Conservation (phyloP, 2,329 filamentous ascomycete genomes). For the Metarhizium sp. region DNA sequence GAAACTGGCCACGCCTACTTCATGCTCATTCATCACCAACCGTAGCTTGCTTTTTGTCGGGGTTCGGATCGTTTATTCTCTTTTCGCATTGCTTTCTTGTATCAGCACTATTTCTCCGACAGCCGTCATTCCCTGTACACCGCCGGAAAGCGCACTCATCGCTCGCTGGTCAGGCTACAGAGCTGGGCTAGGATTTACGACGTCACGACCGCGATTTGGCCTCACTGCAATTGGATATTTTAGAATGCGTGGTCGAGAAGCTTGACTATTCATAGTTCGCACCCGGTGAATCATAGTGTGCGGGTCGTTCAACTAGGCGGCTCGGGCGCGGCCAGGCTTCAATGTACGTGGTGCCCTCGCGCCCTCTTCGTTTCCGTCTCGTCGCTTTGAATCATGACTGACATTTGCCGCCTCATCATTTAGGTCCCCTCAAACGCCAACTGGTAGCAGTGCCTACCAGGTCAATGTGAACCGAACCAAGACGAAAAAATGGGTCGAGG, state of each 20-base stretch:
- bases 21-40: neutral
- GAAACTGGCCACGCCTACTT: neutral
- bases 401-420: constrained; percentile 1
- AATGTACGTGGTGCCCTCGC: constrained; percentile 13
- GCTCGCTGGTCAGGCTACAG: neutral
- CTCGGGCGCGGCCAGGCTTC: constrained; percentile 18
- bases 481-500: constrained; percentile 92
- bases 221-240: neutral
- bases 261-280: neutral
- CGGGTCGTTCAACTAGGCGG: constrained; percentile 15
- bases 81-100: neutral
- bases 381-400: constrained; percentile 5
- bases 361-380: neutral
- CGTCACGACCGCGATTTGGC: neutral
- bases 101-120: neutral
- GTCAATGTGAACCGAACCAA: constrained; percentile 82
- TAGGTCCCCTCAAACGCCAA: constrained; percentile 22
- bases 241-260: neutral
- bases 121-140: neutral
- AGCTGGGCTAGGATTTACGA: neutral
- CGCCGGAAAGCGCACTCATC: neutral
- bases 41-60: neutral
- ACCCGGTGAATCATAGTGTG: neutral
- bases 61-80: neutral
- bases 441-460: constrained; percentile 47